Evolutionary conservation across 768 basidiomycete species (phyloP), one percentile per base, ranked within the genome.

Genomic region (Exsudoporus frostii): DNA sequence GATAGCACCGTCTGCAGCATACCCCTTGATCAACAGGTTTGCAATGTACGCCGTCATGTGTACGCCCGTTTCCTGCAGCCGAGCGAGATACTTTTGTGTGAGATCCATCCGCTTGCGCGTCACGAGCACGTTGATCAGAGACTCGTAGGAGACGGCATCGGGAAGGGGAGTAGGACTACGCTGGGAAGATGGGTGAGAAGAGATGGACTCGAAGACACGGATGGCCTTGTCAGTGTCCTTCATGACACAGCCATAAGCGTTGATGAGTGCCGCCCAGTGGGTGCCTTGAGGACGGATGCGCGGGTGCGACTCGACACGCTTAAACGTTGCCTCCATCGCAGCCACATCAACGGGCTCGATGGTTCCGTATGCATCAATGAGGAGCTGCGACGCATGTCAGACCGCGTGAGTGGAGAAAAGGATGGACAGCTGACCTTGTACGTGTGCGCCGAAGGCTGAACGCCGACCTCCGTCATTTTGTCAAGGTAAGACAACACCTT

Each of bases 1-100:
- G 49, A 98, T 75, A 38, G 87, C 75, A 17, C 86, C 86, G 1
- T 77, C 78, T 25, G 84, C 79, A 0, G 94, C 78, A 61, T 84
- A 81, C 4, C 82, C 86, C 62, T 80, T 78, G 65, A 83, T 78
- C 48, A 72, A 36, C 32, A 66, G 30, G 73, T 98, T 98, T 25
- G 88, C 89, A 58, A 98, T 90, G 71, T 99, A 99, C 7, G 96
- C 94, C 2, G 95, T 98, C 83, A 93, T 87, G 62, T 89, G 88
- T 8, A 94, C 82, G 30, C 83, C 83, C 7, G 79, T 74, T 1
- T 71, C 60, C 22, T 71, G 73, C 74, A 98, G 83, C 52, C 82
- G 80, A 30, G 73, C 66, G 33, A 88, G 68, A 65, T 91, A 93
- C 17, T 72, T 61, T 0, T 85, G 84, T 24, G 94, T 79, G 42